Evolutionary conservation across 2,329 filamentous ascomycete species (phyloP), one percentile per base, ranked within the genome.

Genomic region (Nannizziopsis barbatae): DNA sequence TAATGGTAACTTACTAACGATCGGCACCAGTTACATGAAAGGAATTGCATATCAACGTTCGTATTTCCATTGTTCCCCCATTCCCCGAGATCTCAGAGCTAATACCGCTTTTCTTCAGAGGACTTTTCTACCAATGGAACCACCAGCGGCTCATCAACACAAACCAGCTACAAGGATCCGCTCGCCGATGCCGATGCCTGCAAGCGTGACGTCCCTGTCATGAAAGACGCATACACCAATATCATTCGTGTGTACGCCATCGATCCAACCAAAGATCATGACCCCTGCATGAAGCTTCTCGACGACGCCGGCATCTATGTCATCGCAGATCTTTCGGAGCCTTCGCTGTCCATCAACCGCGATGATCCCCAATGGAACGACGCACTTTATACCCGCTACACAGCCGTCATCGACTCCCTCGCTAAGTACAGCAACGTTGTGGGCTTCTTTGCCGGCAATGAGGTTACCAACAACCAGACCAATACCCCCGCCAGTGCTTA

Each of bases 401-500:
- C 81, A 50, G 70, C 71, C 30, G 92, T 98, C 52, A 73, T 98
- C 52, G 89, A 96, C 63, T 75, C 78, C 54, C 73, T 98, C 60
- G 74, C 77, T 58, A 75, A 85, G 64, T 96, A 94, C 76, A 76
- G 79, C 68, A 98, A 98, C 71, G 82, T 86, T 45, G 81, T 98
- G 55, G 92, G 92, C 60, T 98, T 96, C 82, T 96, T 98, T 67
- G 90, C 89, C 58, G 92, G 92, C 65, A 98, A 98, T 71, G 92
- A 98, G 72, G 92, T 98, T 53, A 83, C 87, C 59, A 94, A 95
- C 75, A 77, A 81, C 60, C 75, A 75, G 58, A 89, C 83, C 76
- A 95, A 95, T 78, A 96, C 90, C 44, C 72, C 77, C 53, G 86
- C 90, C 44, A 92, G 86, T 53, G 88, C 90, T 57, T 98, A 84